Conservation (phyloP, 495 filamentous ascomycete genomes). For the Penicillium turbatum region DNA sequence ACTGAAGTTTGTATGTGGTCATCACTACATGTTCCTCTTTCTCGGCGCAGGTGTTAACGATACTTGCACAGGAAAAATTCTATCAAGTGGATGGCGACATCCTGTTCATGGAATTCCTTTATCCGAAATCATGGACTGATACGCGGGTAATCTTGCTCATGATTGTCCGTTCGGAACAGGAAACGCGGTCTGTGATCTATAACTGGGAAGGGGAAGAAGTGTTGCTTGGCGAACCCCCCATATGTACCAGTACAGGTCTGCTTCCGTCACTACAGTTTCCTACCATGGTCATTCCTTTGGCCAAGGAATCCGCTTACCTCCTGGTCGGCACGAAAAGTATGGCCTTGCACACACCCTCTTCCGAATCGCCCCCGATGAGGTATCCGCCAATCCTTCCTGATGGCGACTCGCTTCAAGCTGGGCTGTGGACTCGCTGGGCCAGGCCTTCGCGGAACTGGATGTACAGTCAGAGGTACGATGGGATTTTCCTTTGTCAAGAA, state of each 20-base stretch:
- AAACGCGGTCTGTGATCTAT: constrained; percentile 63
- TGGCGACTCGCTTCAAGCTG: constrained; percentile 25
- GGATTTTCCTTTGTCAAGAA: constrained; percentile 74
- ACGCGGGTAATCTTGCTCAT: constrained; percentile 70
- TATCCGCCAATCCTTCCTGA: constrained; percentile 31
- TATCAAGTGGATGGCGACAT: constrained; percentile 68
- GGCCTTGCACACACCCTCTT: constrained; percentile 52
- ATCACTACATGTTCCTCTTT: neutral
- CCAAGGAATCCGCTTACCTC: constrained; percentile 59
- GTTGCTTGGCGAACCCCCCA: constrained; percentile 17
- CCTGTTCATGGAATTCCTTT: constrained; percentile 81
- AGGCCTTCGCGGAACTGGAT: constrained; percentile 58
- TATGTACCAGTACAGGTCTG: constrained; percentile 33
- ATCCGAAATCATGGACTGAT: constrained; percentile 58
- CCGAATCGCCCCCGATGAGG: constrained; percentile 34
- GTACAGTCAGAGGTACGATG: constrained; percentile 58
- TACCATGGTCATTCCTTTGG: constrained; percentile 64
- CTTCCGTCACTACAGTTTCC: constrained; percentile 58
- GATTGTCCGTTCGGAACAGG: constrained; percentile 56
- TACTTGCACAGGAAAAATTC: constrained; percentile 42
- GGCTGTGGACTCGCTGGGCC: constrained; percentile 62
- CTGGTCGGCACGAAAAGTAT: constrained; percentile 56
- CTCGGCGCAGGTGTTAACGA: neutral
- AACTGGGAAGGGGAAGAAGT: constrained; percentile 60
- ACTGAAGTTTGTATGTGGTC: constrained; percentile 32